Percentiles rank a stretch among this genome's conserved stretches.
These are phyloP conservation scores for Botryotinia convoluta DNA, from an alignment of 2,329 filamentous ascomycete species.

Conservation along the genomic window DNA sequence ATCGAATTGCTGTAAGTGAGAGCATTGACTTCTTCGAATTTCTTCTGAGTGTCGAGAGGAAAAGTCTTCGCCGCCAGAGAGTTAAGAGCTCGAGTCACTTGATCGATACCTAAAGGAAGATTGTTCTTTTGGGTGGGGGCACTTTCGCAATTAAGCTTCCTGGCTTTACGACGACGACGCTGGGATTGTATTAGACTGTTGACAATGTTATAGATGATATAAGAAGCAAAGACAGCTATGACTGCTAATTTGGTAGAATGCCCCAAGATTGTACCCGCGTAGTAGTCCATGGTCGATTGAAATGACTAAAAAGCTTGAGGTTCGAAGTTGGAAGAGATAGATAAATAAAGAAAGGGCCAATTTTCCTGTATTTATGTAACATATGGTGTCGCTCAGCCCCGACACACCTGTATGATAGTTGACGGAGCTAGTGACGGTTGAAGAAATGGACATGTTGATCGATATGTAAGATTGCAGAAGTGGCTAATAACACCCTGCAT, in stretches of 20 bases:
- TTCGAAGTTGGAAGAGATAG: not conserved
- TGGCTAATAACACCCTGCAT: not conserved
- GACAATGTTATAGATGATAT: not conserved
- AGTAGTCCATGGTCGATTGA: not conserved
- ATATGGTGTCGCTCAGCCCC: not conserved
- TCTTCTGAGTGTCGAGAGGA: slow-evolving; percentile 36
- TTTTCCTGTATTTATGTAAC: not conserved
- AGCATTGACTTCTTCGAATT: slow-evolving; percentile 38
- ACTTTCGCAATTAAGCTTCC: slow-evolving; percentile 32
- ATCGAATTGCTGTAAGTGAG: slow-evolving; percentile 32
- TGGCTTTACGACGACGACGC: slow-evolving; percentile 28
- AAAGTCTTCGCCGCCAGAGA: slow-evolving; percentile 31
- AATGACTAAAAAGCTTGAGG: not conserved
- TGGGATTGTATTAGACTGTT: slow-evolving; percentile 14
- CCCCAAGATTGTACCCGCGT: not conserved
- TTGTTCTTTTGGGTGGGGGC: slow-evolving; percentile 28
- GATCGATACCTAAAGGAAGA: slow-evolving; percentile 34
- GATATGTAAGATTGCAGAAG: too few relatives aligned
- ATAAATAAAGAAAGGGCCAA: not conserved
- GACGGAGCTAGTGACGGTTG: not conserved
- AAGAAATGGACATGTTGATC: not conserved
- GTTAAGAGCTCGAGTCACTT: slow-evolving; percentile 28
- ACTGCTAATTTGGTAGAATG: not conserved
- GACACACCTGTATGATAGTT: not conserved
- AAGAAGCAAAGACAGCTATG: not conserved